A percentile compares a stretch with the other conserved stretches of the same genome.
Conservation (phyloP, 2,329 filamentous ascomycete genomes). For the Alternaria sp. region DNA sequence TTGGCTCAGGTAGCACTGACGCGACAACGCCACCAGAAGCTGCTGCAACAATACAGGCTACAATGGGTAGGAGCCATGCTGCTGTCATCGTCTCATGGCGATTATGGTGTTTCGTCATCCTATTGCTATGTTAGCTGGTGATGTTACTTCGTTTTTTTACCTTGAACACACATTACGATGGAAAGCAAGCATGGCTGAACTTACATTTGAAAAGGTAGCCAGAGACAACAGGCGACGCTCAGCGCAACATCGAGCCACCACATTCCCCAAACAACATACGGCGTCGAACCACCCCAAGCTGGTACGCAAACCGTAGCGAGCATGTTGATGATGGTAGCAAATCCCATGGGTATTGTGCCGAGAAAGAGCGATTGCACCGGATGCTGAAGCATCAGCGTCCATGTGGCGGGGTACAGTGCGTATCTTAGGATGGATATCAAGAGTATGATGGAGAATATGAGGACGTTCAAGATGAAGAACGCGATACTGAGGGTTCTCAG, state of each 20-base stretch:
- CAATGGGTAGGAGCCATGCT: slow-evolving; percentile 69
- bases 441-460: slow-evolving; percentile 62
- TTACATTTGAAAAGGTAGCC: slow-evolving; percentile 38
- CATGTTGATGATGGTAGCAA: slow-evolving; percentile 73
- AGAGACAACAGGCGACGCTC: slow-evolving; percentile 49
- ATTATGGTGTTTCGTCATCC: slow-evolving; percentile 38
- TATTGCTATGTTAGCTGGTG: slow-evolving; percentile 1
- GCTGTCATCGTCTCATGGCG: slow-evolving; percentile 62
- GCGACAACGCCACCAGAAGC: slow-evolving; percentile 69
- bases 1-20: slow-evolving; percentile 59
- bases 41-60: slow-evolving; percentile 68
- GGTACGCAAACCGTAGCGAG: slow-evolving; percentile 65
- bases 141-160: background rate
- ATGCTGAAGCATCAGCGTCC: slow-evolving; percentile 69
- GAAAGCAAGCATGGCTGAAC: background rate
- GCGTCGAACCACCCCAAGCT: slow-evolving; percentile 62
- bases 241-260: slow-evolving; percentile 58
- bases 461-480: slow-evolving; percentile 66
- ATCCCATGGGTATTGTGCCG: slow-evolving; percentile 70
- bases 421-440: slow-evolving; percentile 66
- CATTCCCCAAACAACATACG: slow-evolving; percentile 52
- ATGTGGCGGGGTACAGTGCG: slow-evolving; percentile 68
- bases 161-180: background rate
- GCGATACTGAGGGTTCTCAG: slow-evolving; percentile 63
- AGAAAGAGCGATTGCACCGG: slow-evolving; percentile 72